These are phyloP conservation scores for Solanum hybrid DNA, from an alignment of 305 asterid species.

Conservation along the genomic window DNA sequence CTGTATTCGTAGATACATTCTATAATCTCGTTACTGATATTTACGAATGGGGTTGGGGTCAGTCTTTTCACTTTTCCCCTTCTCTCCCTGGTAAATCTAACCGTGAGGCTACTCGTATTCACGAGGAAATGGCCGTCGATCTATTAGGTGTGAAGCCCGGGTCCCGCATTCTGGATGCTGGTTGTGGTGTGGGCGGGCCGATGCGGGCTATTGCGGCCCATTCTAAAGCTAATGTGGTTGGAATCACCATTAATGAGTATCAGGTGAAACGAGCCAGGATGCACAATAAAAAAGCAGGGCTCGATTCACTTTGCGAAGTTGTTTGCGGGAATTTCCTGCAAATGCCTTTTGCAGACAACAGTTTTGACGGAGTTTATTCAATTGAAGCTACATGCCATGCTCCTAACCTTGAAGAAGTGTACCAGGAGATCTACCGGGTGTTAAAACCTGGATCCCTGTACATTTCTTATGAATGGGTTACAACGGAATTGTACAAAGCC, in stretches of 20 bases:
- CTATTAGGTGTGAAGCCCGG: conserved; percentile 59
- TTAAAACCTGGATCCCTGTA: conserved; percentile 69
- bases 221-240: conserved; percentile 75
- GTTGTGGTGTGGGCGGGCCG: conserved; percentile 99
- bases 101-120: conserved; percentile 78
- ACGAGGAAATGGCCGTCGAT: conserved; percentile 94
- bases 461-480: conserved; percentile 93
- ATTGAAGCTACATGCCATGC: conserved; percentile 98
- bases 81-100: conserved; percentile 71
- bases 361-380: conserved; percentile 89
- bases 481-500: conserved; percentile 58
- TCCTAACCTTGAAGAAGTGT: conserved; percentile 77
- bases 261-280: conserved; percentile 69
- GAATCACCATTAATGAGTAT: conserved; percentile 90
- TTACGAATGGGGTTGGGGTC: conserved; percentile 99
- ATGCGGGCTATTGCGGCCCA: conserved; percentile 97
- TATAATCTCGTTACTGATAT: conserved; percentile 94
- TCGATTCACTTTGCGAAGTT: conserved; percentile 67
- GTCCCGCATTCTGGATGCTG: conserved; percentile 63
- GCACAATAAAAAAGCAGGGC: conserved; percentile 81
- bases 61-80: conserved; percentile 89
- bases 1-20: conserved; percentile 91
- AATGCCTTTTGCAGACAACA: conserved; percentile 68
- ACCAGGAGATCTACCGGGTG: conserved; percentile 85
- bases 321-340: conserved; percentile 90